phyloP scores from a whole-genome alignment of 495 filamentous ascomycete species.

The Letharia columbiana region DNA sequence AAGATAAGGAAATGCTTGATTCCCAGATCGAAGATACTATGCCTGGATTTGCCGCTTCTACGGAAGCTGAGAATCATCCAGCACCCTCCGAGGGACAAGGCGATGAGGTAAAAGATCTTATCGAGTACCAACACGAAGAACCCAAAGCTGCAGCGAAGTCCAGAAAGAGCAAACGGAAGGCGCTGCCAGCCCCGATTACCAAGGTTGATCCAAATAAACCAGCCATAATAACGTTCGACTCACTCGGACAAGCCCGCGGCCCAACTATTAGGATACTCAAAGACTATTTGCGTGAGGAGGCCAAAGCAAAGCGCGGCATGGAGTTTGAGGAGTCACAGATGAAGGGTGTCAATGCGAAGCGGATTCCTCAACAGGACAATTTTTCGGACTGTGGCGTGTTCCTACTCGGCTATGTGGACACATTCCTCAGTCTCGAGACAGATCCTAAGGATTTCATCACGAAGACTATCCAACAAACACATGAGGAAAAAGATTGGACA shows the following conservation, averaged over 20 bases:
- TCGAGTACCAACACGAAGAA: neutral
- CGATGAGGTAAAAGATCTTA: neutral
- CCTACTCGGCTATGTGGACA: conserved; percentile 70
- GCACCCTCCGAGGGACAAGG: neutral
- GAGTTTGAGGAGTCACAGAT: conserved; percentile 43
- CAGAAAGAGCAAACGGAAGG: conserved; percentile 32
- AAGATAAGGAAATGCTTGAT: conserved; percentile 20
- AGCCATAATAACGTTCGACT: conserved; percentile 83
- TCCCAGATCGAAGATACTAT: conserved; percentile 3
- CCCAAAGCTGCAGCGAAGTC: conserved; percentile 3
- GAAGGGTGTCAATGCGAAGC: conserved; percentile 58
- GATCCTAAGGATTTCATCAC: conserved; percentile 56
- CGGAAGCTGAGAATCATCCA: neutral
- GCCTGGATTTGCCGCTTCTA: conserved; percentile 1
- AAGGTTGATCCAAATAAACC: conserved; percentile 39
- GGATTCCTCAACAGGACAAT: conserved; percentile 73
- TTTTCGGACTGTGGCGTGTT: conserved; percentile 84
- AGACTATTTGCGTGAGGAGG: conserved; percentile 69
- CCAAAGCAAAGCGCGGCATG: conserved; percentile 54
- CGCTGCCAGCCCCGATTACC: conserved; percentile 22
- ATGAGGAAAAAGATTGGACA: conserved; percentile 48
- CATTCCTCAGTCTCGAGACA: conserved; percentile 50
- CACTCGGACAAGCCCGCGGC: conserved; percentile 55
- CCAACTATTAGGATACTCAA: conserved; percentile 56
- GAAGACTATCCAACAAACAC: conserved; percentile 43